phyloP scores from a whole-genome alignment of 345 rosid species.

The Capsella bursapastoris region DNA sequence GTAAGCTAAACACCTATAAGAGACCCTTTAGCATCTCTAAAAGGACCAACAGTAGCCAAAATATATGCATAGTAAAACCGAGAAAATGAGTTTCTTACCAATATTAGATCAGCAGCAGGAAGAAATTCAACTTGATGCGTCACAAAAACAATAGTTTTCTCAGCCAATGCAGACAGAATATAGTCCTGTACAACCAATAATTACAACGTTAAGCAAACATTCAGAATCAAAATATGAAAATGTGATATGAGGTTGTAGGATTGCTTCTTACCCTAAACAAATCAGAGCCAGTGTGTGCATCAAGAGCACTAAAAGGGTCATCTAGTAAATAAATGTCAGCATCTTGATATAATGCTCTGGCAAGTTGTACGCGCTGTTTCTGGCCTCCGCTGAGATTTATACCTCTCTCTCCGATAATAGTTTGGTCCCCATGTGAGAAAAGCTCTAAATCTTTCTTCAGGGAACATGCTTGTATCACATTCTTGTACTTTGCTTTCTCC shows the following conservation, averaged over 20 bases:
- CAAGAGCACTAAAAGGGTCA: conserved; percentile 99
- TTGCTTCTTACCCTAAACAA: conserved; percentile 76
- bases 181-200: conserved; percentile 76
- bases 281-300: conserved; percentile 98
- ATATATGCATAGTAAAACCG: conserved; percentile 16
- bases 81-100: conserved; percentile 63
- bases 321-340: conserved; percentile 97
- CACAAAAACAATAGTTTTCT: conserved; percentile 90
- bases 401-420: conserved; percentile 99
- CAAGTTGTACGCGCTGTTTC: conserved; percentile 99
- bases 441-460: conserved; percentile 94
- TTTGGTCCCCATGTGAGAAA: conserved; percentile 98
- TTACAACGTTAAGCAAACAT: conserved; percentile 19
- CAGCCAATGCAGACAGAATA: conserved; percentile 80
- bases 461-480: conserved; percentile 91
- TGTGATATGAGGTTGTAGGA: background rate
- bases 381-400: conserved; percentile 99
- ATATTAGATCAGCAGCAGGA: conserved; percentile 89
- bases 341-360: conserved; percentile 99
- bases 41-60: conserved; percentile 31
- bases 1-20: conserved; percentile 47
- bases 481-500: conserved; percentile 93
- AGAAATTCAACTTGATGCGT: conserved; percentile 99
- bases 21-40: conserved; percentile 44
- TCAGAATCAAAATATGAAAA: conserved; percentile 23